Evolutionary conservation across 768 basidiomycete genomes (phyloP).

Genomic region (Coprinopsis strossmayeri): DNA sequence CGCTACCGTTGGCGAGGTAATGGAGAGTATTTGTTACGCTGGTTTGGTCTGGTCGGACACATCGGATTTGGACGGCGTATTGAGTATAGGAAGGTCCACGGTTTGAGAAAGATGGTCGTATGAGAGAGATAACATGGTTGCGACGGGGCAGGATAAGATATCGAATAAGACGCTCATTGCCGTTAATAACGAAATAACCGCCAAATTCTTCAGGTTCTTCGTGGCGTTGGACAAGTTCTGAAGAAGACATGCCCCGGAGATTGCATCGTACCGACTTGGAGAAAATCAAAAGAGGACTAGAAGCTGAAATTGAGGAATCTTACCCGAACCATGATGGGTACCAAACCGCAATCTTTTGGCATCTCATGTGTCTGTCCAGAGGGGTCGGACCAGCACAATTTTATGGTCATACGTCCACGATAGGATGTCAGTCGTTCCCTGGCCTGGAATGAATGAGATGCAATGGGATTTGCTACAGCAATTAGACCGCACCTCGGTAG

Average conservation of each 20-base stretch:
- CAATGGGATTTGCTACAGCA: background rate
- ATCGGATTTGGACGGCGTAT: slow-evolving; percentile 92
- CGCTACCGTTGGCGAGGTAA: slow-evolving; percentile 92
- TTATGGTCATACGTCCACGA: slow-evolving; percentile 81
- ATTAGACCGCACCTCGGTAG: slow-evolving; percentile 63
- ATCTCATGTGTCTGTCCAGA: slow-evolving; percentile 62
- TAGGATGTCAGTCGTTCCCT: slow-evolving; percentile 92
- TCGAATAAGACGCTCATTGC: slow-evolving; percentile 97
- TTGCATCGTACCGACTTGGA: slow-evolving; percentile 86
- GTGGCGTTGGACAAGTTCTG: slow-evolving; percentile 80
- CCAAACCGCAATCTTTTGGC: slow-evolving; percentile 82
- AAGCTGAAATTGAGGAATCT: slow-evolving; percentile 24
- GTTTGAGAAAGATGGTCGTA: slow-evolving; percentile 85
- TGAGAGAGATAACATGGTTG: slow-evolving; percentile 90
- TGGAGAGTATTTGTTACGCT: slow-evolving; percentile 95
- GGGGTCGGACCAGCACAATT: slow-evolving; percentile 77
- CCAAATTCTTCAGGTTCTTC: slow-evolving; percentile 99
- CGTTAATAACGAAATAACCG: slow-evolving; percentile 98
- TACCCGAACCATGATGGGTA: slow-evolving; percentile 97
- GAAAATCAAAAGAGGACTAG: background rate
- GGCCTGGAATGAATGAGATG: slow-evolving; percentile 43
- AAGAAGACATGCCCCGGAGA: slow-evolving; percentile 76
- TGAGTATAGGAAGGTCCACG: slow-evolving; percentile 94
- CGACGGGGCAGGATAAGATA: slow-evolving; percentile 94
- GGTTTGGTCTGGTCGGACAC: slow-evolving; percentile 89